phyloP scores from a whole-genome alignment of 2,329 filamentous ascomycete species.

The Emmonsiellopsis sp. region DNA sequence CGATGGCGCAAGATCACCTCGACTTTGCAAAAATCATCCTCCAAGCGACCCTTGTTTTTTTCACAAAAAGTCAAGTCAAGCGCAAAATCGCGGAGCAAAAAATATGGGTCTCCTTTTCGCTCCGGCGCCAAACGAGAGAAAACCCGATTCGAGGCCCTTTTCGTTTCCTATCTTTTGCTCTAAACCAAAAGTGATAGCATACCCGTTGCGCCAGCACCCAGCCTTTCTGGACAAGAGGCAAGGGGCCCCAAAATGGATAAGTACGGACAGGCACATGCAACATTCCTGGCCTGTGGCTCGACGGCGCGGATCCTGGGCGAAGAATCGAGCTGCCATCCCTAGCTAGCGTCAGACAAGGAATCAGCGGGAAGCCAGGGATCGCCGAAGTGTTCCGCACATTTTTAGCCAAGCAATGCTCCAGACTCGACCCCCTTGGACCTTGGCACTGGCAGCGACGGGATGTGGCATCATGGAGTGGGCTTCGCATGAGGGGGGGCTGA shows the following conservation, averaged over 20 bases:
- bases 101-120: no score
- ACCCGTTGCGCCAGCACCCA: background rate
- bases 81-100: no score
- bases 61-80: no score
- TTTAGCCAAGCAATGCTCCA: background rate
- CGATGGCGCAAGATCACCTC: no score
- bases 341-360: constrained; percentile 14
- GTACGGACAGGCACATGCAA: background rate
- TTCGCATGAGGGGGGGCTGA: background rate
- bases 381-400: background rate
- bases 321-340: constrained; percentile 8
- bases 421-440: no score
- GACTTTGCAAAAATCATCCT: no score
- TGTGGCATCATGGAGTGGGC: background rate
- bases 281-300: background rate
- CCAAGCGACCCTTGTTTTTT: no score
- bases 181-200: background rate
- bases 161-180: background rate
- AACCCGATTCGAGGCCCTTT: background rate
- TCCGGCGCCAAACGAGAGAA: background rate
- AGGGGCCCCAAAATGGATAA: background rate
- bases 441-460: background rate
- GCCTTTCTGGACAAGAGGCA: no score
- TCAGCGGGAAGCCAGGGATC: constrained; percentile 16
- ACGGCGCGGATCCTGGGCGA: background rate